These are phyloP conservation scores for Geotrichum candidum DNA, from an alignment of 1,139 yeast species.

Conservation along the genomic window DNA sequence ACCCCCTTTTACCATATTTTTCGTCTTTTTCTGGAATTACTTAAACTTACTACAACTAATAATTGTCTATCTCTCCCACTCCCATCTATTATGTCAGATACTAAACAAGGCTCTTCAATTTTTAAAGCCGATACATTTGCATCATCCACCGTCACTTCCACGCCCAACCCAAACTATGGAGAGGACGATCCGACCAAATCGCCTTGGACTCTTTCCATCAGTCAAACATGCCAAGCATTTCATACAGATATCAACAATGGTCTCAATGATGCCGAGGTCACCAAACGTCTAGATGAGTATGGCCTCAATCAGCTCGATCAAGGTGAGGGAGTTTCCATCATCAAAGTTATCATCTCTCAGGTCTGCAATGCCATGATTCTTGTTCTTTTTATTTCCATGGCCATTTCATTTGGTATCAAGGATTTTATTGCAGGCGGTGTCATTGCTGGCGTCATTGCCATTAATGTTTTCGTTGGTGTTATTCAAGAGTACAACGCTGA, in stretches of 20 bases:
- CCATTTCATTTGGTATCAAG: conserved; percentile 64
- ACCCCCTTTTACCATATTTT: background rate
- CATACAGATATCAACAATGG: conserved; percentile 45
- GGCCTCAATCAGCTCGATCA: conserved; percentile 64
- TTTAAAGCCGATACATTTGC: background rate
- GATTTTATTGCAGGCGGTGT: conserved; percentile 87
- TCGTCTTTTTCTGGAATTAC: background rate
- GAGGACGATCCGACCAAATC: background rate
- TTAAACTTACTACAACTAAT: background rate
- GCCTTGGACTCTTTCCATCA: conserved; percentile 26
- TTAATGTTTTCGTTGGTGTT: conserved; percentile 66
- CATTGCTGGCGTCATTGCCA: conserved; percentile 59
- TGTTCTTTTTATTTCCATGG: conserved; percentile 67
- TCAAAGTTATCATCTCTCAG: conserved; percentile 59
- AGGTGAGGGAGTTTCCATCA: conserved; percentile 51
- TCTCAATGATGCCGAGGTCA: conserved; percentile 40
- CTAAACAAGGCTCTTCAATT: background rate
- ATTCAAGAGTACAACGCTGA: conserved; percentile 70
- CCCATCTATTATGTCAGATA: background rate
- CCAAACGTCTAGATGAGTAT: conserved; percentile 33
- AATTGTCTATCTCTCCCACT: background rate
- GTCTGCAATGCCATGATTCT: conserved; percentile 76
- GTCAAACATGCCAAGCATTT: conserved; percentile 27
- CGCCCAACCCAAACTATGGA: background rate
- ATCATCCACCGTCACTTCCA: background rate